phyloP scores from a whole-genome alignment of 345 rosid genomes.

The Psidium guajava region DNA sequence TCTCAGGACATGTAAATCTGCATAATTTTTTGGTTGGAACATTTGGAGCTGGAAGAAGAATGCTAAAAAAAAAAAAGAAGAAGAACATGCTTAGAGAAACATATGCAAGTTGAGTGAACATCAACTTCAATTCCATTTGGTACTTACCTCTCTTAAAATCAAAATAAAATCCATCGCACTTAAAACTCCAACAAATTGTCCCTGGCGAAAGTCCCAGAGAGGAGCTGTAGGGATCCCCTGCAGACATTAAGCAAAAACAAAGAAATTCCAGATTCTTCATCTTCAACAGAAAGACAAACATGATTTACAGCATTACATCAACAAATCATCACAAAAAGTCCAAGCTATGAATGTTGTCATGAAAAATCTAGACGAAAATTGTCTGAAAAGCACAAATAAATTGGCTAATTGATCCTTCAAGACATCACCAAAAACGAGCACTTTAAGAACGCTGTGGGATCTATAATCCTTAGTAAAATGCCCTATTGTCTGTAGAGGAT shows the following conservation, averaged over 20 bases:
- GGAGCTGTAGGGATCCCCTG: slow-evolving; percentile 69
- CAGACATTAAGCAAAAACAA: slow-evolving; percentile 13
- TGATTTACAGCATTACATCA: background rate
- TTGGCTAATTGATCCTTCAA: background rate
- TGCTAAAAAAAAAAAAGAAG: background rate
- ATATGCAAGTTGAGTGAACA: background rate
- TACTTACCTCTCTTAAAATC: slow-evolving; percentile 59
- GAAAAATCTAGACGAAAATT: background rate
- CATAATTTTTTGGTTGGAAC: background rate
- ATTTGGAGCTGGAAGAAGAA: background rate
- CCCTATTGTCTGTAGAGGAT: slow-evolving; percentile 74
- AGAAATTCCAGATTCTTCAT: background rate
- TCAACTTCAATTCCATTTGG: background rate
- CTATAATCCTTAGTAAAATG: background rate
- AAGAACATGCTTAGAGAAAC: background rate
- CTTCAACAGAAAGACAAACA: background rate
- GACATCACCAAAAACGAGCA: background rate
- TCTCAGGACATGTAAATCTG: background rate
- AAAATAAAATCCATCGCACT: slow-evolving; percentile 59
- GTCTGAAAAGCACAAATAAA: background rate
- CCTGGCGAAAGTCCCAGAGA: slow-evolving; percentile 57
- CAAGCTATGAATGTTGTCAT: background rate
- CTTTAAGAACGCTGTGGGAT: background rate
- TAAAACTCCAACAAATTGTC: slow-evolving; percentile 65
- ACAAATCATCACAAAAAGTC: background rate